These are phyloP conservation scores for Sporothrix schenckii DNA, from an alignment of 2,329 filamentous ascomycete genomes.

Conservation along the genomic window DNA sequence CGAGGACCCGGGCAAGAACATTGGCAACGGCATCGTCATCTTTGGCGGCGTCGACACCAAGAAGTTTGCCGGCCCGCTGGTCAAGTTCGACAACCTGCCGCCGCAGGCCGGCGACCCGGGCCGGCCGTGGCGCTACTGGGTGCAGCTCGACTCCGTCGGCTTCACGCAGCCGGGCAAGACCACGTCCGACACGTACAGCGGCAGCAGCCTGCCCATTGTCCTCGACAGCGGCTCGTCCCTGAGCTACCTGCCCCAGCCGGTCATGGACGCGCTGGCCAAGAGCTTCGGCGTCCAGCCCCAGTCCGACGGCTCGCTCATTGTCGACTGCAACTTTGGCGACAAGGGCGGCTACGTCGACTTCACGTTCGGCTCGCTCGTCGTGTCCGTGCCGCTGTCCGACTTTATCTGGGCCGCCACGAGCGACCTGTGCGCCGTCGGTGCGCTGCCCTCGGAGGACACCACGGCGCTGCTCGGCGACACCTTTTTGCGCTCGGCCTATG, in stretches of 20 bases:
- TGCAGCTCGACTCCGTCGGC: conserved; percentile 47
- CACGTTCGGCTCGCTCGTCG: conserved; percentile 44
- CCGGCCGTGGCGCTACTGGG: conserved; percentile 45
- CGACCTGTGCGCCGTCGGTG: conserved; percentile 36
- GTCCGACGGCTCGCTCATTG: conserved; percentile 36
- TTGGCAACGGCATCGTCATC: conserved; percentile 41
- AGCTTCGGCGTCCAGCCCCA: conserved; percentile 48
- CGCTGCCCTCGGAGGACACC: conserved; percentile 30
- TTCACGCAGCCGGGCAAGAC: conserved; percentile 42
- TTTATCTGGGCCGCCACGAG: conserved; percentile 41
- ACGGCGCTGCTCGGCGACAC: conserved; percentile 39
- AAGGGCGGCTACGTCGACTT: conserved; percentile 46
- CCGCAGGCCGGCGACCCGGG: conserved; percentile 38
- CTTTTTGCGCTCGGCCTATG: conserved; percentile 39
- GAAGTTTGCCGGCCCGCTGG: conserved; percentile 48
- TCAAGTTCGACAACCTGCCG: conserved; percentile 40
- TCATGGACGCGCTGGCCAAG: conserved; percentile 53
- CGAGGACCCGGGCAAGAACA: conserved; percentile 30
- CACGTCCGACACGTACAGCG: conserved; percentile 33
- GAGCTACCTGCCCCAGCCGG: conserved; percentile 63
- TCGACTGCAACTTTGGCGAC: conserved; percentile 41
- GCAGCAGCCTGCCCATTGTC: conserved; percentile 52
- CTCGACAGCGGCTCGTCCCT: conserved; percentile 70
- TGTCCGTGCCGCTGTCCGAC: conserved; percentile 47
- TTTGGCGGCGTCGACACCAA: conserved; percentile 54